Conservation (phyloP, 2,329 filamentous ascomycete species). For the Trichoderma afroharzianum region DNA sequence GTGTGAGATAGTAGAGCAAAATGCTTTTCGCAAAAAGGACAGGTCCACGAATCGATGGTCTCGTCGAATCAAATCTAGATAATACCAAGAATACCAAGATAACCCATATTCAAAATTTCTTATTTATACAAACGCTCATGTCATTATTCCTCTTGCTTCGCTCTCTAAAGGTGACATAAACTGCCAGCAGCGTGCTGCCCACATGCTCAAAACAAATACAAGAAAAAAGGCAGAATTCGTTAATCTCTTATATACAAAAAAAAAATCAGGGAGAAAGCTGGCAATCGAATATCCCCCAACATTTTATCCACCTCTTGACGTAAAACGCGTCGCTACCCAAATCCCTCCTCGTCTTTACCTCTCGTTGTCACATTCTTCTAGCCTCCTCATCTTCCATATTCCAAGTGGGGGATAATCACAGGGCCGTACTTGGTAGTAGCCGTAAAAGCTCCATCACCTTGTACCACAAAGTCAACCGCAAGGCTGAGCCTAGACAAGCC, state of each 20-base stretch:
- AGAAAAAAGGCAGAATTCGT: not conserved
- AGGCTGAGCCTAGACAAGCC: slow-evolving; percentile 70
- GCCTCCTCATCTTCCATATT: slow-evolving; percentile 55
- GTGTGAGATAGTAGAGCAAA: not conserved
- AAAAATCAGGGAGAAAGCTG: not conserved
- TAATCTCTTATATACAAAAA: slow-evolving; percentile 4
- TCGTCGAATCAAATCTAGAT: not conserved
- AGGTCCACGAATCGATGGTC: not conserved
- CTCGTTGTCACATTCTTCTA: not conserved
- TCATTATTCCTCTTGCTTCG: not conserved
- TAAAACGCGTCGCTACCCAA: not conserved
- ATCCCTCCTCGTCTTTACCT: not conserved
- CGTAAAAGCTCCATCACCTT: slow-evolving; percentile 79
- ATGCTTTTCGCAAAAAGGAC: not conserved
- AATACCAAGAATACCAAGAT: slow-evolving; percentile 9
- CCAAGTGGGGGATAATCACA: slow-evolving; percentile 85
- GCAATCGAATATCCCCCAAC: not conserved
- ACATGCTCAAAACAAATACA: not conserved
- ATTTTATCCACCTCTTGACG: not conserved
- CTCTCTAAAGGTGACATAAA: not conserved
- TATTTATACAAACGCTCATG: not conserved
- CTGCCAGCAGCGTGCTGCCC: not conserved
- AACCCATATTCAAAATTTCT: not conserved
- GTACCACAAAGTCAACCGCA: slow-evolving; percentile 94
- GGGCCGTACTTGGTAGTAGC: slow-evolving; percentile 93